Evolutionary conservation across 140 eudicot species (phyloP).

Genomic region (Oenanthe javanica): DNA sequence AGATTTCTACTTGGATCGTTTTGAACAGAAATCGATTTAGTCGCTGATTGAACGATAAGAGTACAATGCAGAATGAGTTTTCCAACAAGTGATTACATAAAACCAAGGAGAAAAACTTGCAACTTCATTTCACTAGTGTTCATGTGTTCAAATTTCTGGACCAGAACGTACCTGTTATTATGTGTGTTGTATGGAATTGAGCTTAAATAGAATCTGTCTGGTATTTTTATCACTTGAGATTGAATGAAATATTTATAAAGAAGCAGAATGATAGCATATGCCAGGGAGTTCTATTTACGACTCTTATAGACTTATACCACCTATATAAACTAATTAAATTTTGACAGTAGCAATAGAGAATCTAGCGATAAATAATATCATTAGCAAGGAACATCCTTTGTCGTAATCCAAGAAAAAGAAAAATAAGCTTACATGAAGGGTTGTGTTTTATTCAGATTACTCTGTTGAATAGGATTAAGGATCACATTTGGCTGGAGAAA

Average conservation of each 20-base stretch:
- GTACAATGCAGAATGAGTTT: no score
- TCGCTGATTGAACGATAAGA: no score
- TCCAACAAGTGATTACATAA: no score
- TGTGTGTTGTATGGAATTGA: no score
- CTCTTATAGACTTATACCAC: no score
- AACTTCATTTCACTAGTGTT: neutral
- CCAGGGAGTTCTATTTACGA: neutral
- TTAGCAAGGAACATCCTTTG: neutral
- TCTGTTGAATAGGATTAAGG: neutral
- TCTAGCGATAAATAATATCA: neutral
- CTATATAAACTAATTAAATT: no score
- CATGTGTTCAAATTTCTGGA: neutral
- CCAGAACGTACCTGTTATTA: neutral
- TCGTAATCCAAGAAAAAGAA: neutral
- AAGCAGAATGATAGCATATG: neutral
- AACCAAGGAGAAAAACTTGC: no score
- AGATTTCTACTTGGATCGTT: no score
- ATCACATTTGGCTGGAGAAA: neutral
- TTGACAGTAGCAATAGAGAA: no score
- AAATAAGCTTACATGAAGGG: neutral
- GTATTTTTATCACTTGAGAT: neutral
- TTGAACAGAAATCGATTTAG: no score
- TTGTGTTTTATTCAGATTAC: neutral
- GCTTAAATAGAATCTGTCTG: no score
- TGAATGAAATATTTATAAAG: no score